These are phyloP conservation scores for Eutrema japonicum DNA, from an alignment of 345 rosid genomes.

Conservation along the genomic window DNA sequence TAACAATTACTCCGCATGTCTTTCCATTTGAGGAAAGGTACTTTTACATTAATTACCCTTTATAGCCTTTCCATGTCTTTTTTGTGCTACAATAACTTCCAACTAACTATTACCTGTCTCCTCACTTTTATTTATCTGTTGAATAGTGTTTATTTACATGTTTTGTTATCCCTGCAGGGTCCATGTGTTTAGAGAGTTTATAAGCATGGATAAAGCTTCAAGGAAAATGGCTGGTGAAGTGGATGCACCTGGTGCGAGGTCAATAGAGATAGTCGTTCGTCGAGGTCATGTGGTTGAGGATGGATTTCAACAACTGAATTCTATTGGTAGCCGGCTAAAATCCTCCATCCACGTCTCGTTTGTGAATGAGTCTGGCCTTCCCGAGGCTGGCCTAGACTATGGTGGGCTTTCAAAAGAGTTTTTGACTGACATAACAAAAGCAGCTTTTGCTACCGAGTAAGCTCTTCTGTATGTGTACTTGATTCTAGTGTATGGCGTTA, in stretches of 20 bases:
- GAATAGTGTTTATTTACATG: constrained; percentile 40
- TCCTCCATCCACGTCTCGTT: constrained; percentile 92
- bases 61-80: constrained; percentile 7
- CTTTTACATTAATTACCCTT: constrained; percentile 14
- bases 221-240: constrained; percentile 92
- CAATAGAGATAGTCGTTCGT: constrained; percentile 85
- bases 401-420: constrained; percentile 98
- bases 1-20: constrained; percentile 81
- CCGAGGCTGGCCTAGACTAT: constrained; percentile 97
- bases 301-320: constrained; percentile 83
- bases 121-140: constrained; percentile 16
- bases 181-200: constrained; percentile 91
- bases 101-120: constrained; percentile 8
- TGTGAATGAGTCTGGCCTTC: constrained; percentile 96
- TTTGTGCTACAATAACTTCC: constrained; percentile 21
- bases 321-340: constrained; percentile 84
- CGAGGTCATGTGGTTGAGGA: constrained; percentile 93
- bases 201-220: constrained; percentile 88
- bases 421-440: constrained; percentile 90
- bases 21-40: constrained; percentile 99
- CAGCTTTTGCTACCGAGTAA: constrained; percentile 92
- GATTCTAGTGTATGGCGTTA: constrained; percentile 19
- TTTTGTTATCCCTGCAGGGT: constrained; percentile 62
- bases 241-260: constrained; percentile 78
- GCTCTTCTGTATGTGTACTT: constrained; percentile 43